Conservation (phyloP, 495 filamentous ascomycete species). For the Thozetella sp. region DNA sequence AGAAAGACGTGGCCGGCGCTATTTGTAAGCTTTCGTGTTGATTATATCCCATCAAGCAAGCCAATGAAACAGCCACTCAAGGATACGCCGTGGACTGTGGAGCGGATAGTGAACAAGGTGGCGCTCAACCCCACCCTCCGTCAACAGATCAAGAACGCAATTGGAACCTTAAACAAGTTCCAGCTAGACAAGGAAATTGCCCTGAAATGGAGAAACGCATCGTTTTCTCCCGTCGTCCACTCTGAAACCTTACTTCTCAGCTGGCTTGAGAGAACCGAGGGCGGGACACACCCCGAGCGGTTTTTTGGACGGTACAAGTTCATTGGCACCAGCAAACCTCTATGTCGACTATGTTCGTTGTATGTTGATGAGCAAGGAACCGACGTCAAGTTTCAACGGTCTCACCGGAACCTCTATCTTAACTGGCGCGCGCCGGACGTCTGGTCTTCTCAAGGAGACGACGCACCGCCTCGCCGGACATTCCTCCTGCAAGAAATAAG, state of each 20-base stretch:
- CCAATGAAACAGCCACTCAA: background rate
- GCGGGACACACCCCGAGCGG: background rate
- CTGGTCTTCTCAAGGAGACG: background rate
- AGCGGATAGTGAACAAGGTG: background rate
- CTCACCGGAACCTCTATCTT: background rate
- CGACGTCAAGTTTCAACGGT: background rate
- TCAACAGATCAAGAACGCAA: background rate
- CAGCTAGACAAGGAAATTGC: background rate
- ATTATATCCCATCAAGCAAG: background rate
- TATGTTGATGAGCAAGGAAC: background rate
- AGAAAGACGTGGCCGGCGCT: background rate
- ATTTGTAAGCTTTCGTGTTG: background rate
- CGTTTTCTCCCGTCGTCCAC: slow-evolving; percentile 3
- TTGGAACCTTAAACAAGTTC: background rate
- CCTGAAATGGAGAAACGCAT: background rate
- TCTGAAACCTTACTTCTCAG: slow-evolving; percentile 5
- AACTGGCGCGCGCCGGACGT: background rate
- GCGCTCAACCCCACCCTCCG: background rate
- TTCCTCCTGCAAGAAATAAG: background rate
- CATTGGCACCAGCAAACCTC: background rate
- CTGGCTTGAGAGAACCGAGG: background rate
- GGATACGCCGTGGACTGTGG: background rate
- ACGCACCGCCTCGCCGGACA: background rate
- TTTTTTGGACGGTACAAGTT: background rate
- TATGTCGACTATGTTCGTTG: background rate